These are phyloP conservation scores for Nakazawaea pomicola DNA, from an alignment of 805 yeast species.

Conservation along the genomic window DNA sequence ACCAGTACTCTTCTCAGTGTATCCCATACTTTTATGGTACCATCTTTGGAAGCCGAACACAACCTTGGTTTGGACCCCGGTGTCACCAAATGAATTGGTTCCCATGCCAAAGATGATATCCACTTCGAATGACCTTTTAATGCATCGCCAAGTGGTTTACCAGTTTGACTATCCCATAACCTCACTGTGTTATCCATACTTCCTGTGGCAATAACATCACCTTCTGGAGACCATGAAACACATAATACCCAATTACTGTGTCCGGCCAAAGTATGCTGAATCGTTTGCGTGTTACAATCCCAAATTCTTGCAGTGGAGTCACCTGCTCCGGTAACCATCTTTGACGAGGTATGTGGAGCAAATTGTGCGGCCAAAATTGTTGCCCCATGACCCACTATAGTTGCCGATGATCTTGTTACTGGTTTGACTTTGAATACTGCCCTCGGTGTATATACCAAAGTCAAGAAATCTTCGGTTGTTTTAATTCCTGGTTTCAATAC, in stretches of 20 bases:
- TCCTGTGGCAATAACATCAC: conserved; percentile 88
- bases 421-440: conserved; percentile 93
- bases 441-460: conserved; percentile 87
- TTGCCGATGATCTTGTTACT: conserved; percentile 84
- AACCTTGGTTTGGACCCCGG: conserved; percentile 65
- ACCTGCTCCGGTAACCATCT: conserved; percentile 94
- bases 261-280: conserved; percentile 72
- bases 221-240: conserved; percentile 90
- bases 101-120: conserved; percentile 90
- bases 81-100: conserved; percentile 77
- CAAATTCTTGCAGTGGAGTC: conserved; percentile 94
- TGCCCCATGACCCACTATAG: conserved; percentile 93
- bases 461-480: conserved; percentile 89
- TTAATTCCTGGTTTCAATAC: conserved; percentile 81
- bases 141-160: conserved; percentile 68
- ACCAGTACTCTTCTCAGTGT: conserved; percentile 60
- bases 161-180: conserved; percentile 78
- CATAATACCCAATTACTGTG: conserved; percentile 93
- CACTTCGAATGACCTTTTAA: conserved; percentile 82
- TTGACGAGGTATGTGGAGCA: conserved; percentile 82
- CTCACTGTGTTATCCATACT: conserved; percentile 89
- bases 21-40: conserved; percentile 88
- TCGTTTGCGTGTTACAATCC: conserved; percentile 96
- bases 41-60: conserved; percentile 88
- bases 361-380: conserved; percentile 89